Evolutionary conservation across 2,329 filamentous ascomycete genomes (phyloP).

Genomic region (Hymenoscyphus scutula): DNA sequence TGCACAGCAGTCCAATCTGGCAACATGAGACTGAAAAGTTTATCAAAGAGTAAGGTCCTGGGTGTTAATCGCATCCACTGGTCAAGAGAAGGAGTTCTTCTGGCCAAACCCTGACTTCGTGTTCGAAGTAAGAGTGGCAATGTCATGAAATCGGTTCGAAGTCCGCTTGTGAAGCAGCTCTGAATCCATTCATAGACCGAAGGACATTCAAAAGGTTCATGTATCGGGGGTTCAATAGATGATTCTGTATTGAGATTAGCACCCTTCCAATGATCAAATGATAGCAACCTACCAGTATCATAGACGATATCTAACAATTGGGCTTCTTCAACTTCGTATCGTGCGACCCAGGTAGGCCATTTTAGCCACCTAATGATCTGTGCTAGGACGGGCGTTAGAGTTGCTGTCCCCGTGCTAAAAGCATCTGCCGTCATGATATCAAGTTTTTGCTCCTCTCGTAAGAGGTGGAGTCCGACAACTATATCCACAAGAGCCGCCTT

Average conservation of each 20-base stretch:
- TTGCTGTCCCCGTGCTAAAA: conserved; percentile 43
- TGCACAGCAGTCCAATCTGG: conserved; percentile 53
- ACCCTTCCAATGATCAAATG: conserved; percentile 10
- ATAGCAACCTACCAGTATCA: conserved; percentile 46
- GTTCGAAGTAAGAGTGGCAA: conserved; percentile 47
- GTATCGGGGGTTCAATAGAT: conserved; percentile 32
- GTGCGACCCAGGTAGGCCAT: conserved; percentile 64
- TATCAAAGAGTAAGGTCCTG: conserved; percentile 67
- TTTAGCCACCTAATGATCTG: conserved; percentile 82
- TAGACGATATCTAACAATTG: conserved; percentile 51
- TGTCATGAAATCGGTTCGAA: conserved; percentile 45
- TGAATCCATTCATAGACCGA: conserved; percentile 58
- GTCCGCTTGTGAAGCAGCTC: conserved; percentile 36
- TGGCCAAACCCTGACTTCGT: conserved; percentile 23
- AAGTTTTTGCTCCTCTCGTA: conserved; percentile 88
- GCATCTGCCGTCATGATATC: conserved; percentile 55
- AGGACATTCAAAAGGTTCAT: conserved; percentile 54
- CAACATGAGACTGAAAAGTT: conserved; percentile 60
- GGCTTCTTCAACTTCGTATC: conserved; percentile 60
- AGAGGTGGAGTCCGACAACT: conserved; percentile 75
- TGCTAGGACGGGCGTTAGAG: conserved; percentile 70
- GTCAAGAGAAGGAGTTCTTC: conserved; percentile 20
- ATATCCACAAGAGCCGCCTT: conserved; percentile 63
- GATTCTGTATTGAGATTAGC: conserved; percentile 16
- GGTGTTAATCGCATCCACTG: conserved; percentile 46